Conservation (phyloP, 2,329 filamentous ascomycete genomes). For the Aspergillus cejpii region DNA sequence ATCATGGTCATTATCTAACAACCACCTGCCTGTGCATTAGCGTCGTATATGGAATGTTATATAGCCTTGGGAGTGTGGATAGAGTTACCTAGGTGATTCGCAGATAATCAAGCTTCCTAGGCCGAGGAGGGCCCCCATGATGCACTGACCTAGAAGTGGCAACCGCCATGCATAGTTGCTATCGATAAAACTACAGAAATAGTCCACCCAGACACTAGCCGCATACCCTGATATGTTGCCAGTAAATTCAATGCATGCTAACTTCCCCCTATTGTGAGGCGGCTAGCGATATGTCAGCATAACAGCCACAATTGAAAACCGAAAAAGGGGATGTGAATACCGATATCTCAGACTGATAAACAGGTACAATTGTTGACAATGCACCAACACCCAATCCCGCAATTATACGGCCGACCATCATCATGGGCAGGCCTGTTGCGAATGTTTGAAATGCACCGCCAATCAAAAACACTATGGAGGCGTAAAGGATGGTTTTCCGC, state of each 20-base stretch:
- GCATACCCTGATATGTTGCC: constrained; percentile 96
- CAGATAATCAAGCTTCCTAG: constrained; percentile 87
- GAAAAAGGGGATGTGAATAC: constrained; percentile 16
- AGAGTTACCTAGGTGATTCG: constrained; percentile 75
- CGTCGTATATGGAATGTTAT: not conserved
- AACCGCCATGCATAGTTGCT: constrained; percentile 83
- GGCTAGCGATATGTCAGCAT: constrained; percentile 43
- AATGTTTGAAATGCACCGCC: constrained; percentile 82
- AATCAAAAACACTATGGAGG: constrained; percentile 76
- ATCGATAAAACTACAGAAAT: constrained; percentile 87
- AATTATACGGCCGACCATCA: constrained; percentile 74
- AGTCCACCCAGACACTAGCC: constrained; percentile 97
- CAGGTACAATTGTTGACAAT: constrained; percentile 83
- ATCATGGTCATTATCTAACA: constrained; percentile 94
- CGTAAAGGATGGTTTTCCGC: constrained; percentile 84
- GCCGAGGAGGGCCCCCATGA: constrained; percentile 84
- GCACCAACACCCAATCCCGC: constrained; percentile 82
- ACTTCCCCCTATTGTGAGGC: constrained; percentile 87
- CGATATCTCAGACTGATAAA: constrained; percentile 92
- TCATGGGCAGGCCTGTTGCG: constrained; percentile 78
- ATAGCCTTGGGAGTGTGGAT: constrained; percentile 25
- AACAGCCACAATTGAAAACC: not conserved
- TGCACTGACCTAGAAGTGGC: constrained; percentile 82
- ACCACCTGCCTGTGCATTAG: constrained; percentile 58
- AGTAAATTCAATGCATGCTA: constrained; percentile 96